phyloP scores from a whole-genome alignment of 768 basidiomycete species.

The Porphyrellus cyaneotinctus region DNA sequence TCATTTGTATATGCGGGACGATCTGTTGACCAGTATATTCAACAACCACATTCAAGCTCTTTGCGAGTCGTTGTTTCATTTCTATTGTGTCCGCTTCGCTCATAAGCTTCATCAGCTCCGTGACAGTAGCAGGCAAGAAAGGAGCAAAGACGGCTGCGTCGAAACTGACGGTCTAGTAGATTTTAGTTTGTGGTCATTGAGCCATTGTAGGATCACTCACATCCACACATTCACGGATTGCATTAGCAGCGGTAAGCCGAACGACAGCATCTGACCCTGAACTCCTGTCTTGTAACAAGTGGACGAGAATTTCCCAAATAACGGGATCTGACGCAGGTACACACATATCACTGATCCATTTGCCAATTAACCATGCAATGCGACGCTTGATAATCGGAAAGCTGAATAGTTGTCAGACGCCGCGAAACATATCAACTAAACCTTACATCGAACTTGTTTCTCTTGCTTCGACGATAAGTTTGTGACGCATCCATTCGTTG shows the following conservation, averaged over 20 bases:
- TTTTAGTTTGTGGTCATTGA: constrained; percentile 5
- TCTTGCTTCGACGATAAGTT: constrained; percentile 55
- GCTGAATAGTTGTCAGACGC: constrained; percentile 37
- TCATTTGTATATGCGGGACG: constrained; percentile 55
- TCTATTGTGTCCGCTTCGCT: constrained; percentile 73
- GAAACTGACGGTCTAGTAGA: constrained; percentile 57
- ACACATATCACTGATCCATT: constrained; percentile 75
- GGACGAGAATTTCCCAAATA: constrained; percentile 79
- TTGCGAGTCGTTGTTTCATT: constrained; percentile 69
- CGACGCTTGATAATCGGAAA: constrained; percentile 92
- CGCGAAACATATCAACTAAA: neutral
- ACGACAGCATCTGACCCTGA: constrained; percentile 80
- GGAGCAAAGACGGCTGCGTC: constrained; percentile 62
- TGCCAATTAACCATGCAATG: constrained; percentile 91
- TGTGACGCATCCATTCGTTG: constrained; percentile 61
- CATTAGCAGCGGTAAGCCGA: constrained; percentile 76
- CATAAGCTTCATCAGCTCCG: constrained; percentile 66
- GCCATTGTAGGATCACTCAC: constrained; percentile 45
- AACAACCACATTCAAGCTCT: constrained; percentile 66
- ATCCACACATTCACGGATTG: constrained; percentile 79
- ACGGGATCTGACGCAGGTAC: constrained; percentile 53
- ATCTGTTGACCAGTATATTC: constrained; percentile 55
- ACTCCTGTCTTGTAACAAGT: constrained; percentile 67
- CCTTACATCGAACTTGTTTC: constrained; percentile 56
- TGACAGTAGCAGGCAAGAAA: constrained; percentile 55